Percentiles rank a stretch among this genome's conserved stretches.
These are phyloP conservation scores for Helicostylum pulchrum DNA, from an alignment of 192 early-diverging fungal species.

Conservation along the genomic window DNA sequence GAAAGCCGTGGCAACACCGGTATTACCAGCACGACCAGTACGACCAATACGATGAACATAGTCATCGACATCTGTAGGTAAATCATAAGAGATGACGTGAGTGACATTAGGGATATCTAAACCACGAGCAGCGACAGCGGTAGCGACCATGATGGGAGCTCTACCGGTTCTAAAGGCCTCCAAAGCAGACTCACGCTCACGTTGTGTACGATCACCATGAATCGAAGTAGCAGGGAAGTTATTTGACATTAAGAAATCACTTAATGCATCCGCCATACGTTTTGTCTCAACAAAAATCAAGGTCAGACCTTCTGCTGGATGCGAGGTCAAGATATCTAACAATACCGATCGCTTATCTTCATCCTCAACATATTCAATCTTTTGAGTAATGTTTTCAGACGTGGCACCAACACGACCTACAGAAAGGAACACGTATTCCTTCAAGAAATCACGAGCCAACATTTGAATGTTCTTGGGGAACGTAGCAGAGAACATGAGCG, in stretches of 20 bases:
- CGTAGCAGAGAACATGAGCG: constrained; percentile 94
- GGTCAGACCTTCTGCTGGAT: constrained; percentile 60
- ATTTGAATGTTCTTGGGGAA: constrained; percentile 88
- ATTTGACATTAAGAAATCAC: constrained; percentile 70
- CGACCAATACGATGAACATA: constrained; percentile 99
- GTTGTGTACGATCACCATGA: constrained; percentile 94
- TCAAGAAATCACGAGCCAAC: constrained; percentile 82
- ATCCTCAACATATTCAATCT: constrained; percentile 90
- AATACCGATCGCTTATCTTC: constrained; percentile 89
- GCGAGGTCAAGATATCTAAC: constrained; percentile 73
- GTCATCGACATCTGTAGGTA: constrained; percentile 95
- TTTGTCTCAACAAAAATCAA: constrained; percentile 98
- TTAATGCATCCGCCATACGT: constrained; percentile 86
- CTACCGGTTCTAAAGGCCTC: constrained; percentile 82
- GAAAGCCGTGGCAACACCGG: constrained; percentile 89
- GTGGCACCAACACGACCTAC: constrained; percentile 94
- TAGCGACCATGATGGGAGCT: constrained; percentile 88
- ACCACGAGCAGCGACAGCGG: constrained; percentile 96
- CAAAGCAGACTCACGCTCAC: constrained; percentile 91
- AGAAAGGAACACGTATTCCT: constrained; percentile 80
- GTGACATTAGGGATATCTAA: constrained; percentile 80
- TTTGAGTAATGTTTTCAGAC: constrained; percentile 94
- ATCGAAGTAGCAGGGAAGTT: constrained; percentile 92
- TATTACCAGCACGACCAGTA: constrained; percentile 96
- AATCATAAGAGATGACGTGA: constrained; percentile 92